Evolutionary conservation across 1,284 basidiomycete genomes (phyloP).

Genomic region (Ceratobasidium sp.): DNA sequence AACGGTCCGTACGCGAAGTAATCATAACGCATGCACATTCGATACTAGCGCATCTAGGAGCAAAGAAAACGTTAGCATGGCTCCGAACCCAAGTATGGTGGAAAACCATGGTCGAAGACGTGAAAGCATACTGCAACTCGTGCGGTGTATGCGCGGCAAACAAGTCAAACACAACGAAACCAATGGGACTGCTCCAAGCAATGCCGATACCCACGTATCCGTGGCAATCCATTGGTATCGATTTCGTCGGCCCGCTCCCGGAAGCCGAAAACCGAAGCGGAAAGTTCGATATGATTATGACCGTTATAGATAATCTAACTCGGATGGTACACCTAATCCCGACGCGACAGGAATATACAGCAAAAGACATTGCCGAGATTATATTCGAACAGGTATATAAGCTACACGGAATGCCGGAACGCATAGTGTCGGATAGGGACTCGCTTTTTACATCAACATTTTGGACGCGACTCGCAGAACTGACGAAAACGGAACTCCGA

Average conservation of each 20-base stretch:
- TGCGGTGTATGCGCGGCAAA: slow-evolving; percentile 43
- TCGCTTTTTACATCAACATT: slow-evolving; percentile 22
- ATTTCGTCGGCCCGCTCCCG: slow-evolving; percentile 60
- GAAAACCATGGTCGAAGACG: slow-evolving; percentile 47
- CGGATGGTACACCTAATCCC: slow-evolving; percentile 50
- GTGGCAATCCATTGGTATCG: slow-evolving; percentile 56
- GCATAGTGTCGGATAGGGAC: slow-evolving; percentile 54
- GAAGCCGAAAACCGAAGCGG: slow-evolving; percentile 53
- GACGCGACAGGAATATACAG: slow-evolving; percentile 45
- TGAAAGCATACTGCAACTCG: slow-evolving; percentile 25
- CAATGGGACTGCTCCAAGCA: slow-evolving; percentile 49
- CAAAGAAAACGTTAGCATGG: slow-evolving; percentile 46
- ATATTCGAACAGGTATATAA: slow-evolving; percentile 49
- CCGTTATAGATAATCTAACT: slow-evolving; percentile 58
- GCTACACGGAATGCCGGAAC: slow-evolving; percentile 57
- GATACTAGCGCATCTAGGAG: slow-evolving; percentile 48
- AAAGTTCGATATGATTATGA: slow-evolving; percentile 54
- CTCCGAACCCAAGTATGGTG: slow-evolving; percentile 50
- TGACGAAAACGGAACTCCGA: slow-evolving; percentile 50
- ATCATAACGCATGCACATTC: slow-evolving; percentile 37
- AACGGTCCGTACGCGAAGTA: slow-evolving; percentile 22
- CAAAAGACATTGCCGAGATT: slow-evolving; percentile 49
- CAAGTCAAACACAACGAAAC: slow-evolving; percentile 41
- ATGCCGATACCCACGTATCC: slow-evolving; percentile 47
- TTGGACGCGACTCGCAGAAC: slow-evolving; percentile 49